These are phyloP conservation scores for Mariannaea elegans DNA, from an alignment of 2,329 filamentous ascomycete species.

Conservation along the genomic window DNA sequence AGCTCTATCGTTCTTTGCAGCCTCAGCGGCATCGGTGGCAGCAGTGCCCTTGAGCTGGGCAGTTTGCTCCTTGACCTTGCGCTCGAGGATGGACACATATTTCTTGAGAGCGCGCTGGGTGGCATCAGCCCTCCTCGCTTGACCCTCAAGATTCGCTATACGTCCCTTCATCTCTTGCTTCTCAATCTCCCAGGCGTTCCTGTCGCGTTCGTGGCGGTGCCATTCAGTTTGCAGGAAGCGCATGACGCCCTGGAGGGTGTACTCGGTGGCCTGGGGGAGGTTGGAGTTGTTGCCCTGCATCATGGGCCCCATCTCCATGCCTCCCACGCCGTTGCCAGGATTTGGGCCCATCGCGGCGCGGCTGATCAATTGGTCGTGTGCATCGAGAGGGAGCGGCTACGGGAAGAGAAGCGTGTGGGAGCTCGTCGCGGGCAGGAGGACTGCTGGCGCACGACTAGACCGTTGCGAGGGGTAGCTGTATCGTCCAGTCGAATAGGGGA, in stretches of 20 bases:
- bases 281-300: constrained; percentile 58
- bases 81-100: constrained; percentile 89
- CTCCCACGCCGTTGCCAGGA: constrained; percentile 56
- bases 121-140: constrained; percentile 84
- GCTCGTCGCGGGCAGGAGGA: constrained; percentile 32
- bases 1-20: constrained; percentile 61
- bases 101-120: constrained; percentile 89
- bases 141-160: constrained; percentile 93
- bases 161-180: constrained; percentile 98
- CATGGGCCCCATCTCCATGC: constrained; percentile 55
- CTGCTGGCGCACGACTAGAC: constrained; percentile 21
- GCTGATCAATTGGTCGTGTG: constrained; percentile 46
- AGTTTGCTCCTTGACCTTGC: constrained; percentile 84
- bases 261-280: constrained; percentile 68
- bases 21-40: constrained; percentile 49
- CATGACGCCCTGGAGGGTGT: constrained; percentile 84
- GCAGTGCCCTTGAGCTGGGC: constrained; percentile 68
- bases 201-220: constrained; percentile 97
- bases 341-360: constrained; percentile 54
- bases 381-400: constrained; percentile 47
- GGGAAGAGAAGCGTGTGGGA: constrained; percentile 32
- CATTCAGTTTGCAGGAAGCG: constrained; percentile 99
- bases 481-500: neutral
- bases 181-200: constrained; percentile 99
- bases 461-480: neutral